Conservation (phyloP, 2,329 filamentous ascomycete genomes). For the Penicillium sp. region DNA sequence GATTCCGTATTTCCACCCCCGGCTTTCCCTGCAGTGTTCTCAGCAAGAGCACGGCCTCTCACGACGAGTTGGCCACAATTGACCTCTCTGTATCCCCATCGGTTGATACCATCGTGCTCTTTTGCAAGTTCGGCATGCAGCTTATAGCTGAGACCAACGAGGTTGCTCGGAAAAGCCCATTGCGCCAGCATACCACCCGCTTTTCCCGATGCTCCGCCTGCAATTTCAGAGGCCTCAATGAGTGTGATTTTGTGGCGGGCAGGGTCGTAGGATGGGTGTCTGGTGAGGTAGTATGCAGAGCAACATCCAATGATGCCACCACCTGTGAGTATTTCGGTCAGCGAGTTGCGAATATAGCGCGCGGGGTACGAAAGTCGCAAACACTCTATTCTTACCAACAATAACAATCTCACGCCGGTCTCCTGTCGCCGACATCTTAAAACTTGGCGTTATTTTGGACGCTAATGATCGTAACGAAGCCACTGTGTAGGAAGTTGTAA, state of each 20-base stretch:
- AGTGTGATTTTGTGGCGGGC: constrained; percentile 76
- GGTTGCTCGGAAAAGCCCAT: constrained; percentile 83
- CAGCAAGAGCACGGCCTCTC: constrained; percentile 44
- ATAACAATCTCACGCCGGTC: constrained; percentile 43
- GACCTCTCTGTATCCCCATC: constrained; percentile 84
- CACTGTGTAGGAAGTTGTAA: constrained; percentile 21
- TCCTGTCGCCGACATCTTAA: constrained; percentile 32
- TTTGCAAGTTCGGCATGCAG: constrained; percentile 82
- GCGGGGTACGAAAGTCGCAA: constrained; percentile 25
- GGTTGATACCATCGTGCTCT: constrained; percentile 72
- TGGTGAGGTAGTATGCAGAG: constrained; percentile 86
- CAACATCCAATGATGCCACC: constrained; percentile 92
- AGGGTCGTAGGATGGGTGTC: constrained; percentile 77
- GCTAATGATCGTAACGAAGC: constrained; percentile 22
- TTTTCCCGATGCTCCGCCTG: constrained; percentile 91
- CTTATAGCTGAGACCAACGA: constrained; percentile 82
- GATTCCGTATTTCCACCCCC: constrained; percentile 46
- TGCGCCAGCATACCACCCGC: constrained; percentile 85
- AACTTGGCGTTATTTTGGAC: constrained; percentile 18
- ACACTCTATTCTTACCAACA: constrained; percentile 33
- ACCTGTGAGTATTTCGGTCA: constrained; percentile 52
- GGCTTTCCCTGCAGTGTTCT: constrained; percentile 35
- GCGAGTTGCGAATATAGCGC: constrained; percentile 5
- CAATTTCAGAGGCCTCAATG: constrained; percentile 80
- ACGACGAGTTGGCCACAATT: constrained; percentile 68